Evolutionary conservation across 257 asterid species (phyloP), one percentile per base, ranked within the genome.

Genomic region (Ilex aquifolium): DNA sequence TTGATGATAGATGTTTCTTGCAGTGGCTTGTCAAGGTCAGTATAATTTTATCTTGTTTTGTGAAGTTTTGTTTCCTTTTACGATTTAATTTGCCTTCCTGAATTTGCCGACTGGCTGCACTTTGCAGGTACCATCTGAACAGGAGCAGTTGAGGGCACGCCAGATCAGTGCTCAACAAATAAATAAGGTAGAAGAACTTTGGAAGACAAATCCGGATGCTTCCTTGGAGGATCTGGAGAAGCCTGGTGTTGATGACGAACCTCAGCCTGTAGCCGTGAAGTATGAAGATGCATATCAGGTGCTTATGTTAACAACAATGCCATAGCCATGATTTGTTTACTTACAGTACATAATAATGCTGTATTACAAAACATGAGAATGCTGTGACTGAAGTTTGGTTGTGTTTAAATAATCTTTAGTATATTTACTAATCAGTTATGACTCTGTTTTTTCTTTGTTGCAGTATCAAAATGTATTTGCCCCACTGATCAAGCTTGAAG

Each of bases 221-320:
- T 70, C 88, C 60, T 70, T 93, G 76, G 99, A 90, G 79, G 99
- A 93, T 83, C 99, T 93, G 62, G 97, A 93, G 88, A 90, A 93
- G 88, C 99, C 99, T 59, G 97, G 99, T 31, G 97, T 93, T 55
- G 99, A 93, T 76, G 99, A 93, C 53, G 99, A 93, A 78, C 99
- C 99, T 63, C 97, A 93, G 76, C 71, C 91, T 62, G 97, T 90
- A 63, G 96, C 74, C 56, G 68, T 80, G 83, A 93, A 93, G 79
- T 93, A 93, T 68, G 97, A 90, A 78, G 97, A 90, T 84, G 99
- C 99, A 66, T 93, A 93, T 77, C 99, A 93, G 95, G 99, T 93
- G 69, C 74, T 8, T 8, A 36, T 36, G 42, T 8, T 36, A 36
- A 36, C 42, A 36, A 36, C 42, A 36, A 8, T 36, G 42, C 42